These are phyloP conservation scores for Pinus tabuliformis DNA, from an alignment of 75 land plant species.

Conservation along the genomic window DNA sequence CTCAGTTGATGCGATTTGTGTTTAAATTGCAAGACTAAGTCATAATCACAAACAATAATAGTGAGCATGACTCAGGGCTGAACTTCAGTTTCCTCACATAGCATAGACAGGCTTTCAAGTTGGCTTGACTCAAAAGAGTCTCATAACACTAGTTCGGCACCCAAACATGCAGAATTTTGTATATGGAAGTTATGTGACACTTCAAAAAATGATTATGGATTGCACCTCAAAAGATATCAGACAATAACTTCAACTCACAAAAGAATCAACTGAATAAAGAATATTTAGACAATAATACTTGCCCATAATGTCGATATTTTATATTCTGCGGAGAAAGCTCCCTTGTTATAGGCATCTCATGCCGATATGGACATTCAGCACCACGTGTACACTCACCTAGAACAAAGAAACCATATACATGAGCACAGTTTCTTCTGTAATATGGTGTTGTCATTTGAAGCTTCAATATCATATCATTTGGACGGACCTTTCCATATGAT, in stretches of 20 bases:
- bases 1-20: too few relatives aligned
- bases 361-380: slow-evolving; percentile 95
- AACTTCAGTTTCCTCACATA: too few relatives aligned
- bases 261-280: not conserved
- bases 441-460: slow-evolving; percentile 96
- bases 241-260: not conserved
- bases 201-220: too few relatives aligned
- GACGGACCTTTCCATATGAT: slow-evolving; percentile 88
- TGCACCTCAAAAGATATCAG: too few relatives aligned
- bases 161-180: too few relatives aligned
- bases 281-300: slow-evolving; percentile 13
- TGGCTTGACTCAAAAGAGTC: too few relatives aligned
- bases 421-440: slow-evolving; percentile 94
- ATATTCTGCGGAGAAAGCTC: slow-evolving; percentile 97
- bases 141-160: too few relatives aligned
- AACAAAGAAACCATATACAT: slow-evolving; percentile 93
- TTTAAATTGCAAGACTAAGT: too few relatives aligned
- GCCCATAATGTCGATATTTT: slow-evolving; percentile 99
- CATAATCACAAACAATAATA: too few relatives aligned
- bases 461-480: slow-evolving; percentile 97
- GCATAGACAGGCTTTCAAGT: too few relatives aligned
- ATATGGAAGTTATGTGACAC: too few relatives aligned
- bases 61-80: too few relatives aligned
- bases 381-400: slow-evolving; percentile 97
- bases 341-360: slow-evolving; percentile 96